Percentiles rank a stretch among this genome's conserved stretches.
phyloP scores from a whole-genome alignment of 1,284 basidiomycete species.

The Cryptococcus deneoformans region DNA sequence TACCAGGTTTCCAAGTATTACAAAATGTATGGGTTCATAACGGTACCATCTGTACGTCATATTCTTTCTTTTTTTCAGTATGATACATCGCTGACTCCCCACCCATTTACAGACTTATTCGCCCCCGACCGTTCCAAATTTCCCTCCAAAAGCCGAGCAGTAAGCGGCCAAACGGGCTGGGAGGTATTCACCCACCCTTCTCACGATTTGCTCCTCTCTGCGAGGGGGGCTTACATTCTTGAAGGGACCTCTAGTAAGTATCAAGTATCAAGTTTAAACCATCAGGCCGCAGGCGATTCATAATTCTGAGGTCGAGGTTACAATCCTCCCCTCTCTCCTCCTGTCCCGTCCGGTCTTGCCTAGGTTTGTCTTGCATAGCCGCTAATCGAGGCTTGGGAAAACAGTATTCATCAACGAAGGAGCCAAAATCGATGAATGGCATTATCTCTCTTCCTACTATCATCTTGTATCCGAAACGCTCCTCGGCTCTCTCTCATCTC shows the following conservation, averaged over 20 bases:
- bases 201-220: slow-evolving; percentile 1
- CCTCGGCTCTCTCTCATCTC: slow-evolving; percentile 16
- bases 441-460: slow-evolving; percentile 21
- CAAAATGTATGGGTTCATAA: slow-evolving; percentile 21
- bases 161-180: slow-evolving; percentile 11
- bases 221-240: slow-evolving; percentile 2
- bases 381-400: not conserved
- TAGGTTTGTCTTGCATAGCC: not conserved
- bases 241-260: slow-evolving; percentile 14
- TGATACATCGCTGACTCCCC: not conserved
- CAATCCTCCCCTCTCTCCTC: no score
- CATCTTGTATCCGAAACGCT: slow-evolving; percentile 24
- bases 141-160: slow-evolving; percentile 10
- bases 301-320: no score
- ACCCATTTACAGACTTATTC: slow-evolving; percentile 5
- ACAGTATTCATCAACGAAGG: slow-evolving; percentile 25
- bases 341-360: not conserved
- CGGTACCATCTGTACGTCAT: slow-evolving; percentile 15
- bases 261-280: no score
- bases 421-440: slow-evolving; percentile 14
- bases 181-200: slow-evolving; percentile 4
- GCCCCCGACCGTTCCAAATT: slow-evolving; percentile 1
- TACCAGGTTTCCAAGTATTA: slow-evolving; percentile 22
- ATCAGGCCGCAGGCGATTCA: no score
- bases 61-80: not conserved